Evolutionary conservation across 805 yeast species (phyloP).

Genomic region (Lipomyces spencermartinsiae): DNA sequence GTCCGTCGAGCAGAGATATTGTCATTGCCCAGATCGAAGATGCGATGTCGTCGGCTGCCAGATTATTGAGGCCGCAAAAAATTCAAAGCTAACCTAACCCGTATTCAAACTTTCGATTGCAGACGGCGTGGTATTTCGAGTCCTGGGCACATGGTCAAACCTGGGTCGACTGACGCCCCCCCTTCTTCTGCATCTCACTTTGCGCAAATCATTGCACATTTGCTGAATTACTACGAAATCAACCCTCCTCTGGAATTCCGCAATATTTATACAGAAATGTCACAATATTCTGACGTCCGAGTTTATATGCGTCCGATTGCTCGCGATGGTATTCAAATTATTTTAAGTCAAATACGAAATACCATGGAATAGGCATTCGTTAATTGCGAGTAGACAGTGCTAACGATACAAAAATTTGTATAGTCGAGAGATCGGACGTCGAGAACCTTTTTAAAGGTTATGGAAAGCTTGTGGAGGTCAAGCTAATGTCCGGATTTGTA

Average conservation of each 20-base stretch:
- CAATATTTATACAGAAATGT: constrained; percentile 12
- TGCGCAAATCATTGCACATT: background rate
- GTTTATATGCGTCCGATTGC: constrained; percentile 36
- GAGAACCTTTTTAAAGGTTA: constrained; percentile 54
- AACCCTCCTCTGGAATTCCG: background rate
- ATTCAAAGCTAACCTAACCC: too few species aligned
- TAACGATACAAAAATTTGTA: constrained; percentile 4
- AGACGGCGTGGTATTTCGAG: too few species aligned
- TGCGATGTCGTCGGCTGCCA: too few species aligned
- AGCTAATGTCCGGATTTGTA: constrained; percentile 54
- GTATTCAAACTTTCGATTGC: too few species aligned
- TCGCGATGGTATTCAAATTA: constrained; percentile 34
- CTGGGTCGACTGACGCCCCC: background rate
- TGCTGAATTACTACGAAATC: background rate
- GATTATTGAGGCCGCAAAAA: too few species aligned
- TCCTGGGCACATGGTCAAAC: too few species aligned
- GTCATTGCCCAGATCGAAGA: too few species aligned
- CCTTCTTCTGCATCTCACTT: background rate
- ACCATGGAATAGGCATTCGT: background rate
- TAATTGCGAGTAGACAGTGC: background rate
- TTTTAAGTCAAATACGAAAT: background rate
- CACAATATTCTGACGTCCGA: constrained; percentile 37
- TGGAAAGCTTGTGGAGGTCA: constrained; percentile 63
- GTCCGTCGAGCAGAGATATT: background rate
- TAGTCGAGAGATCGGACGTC: constrained; percentile 50